A percentile compares a stretch with the other conserved stretches of the same genome.
Conservation (phyloP, 495 filamentous ascomycete species). For the Hypoxylon lienhwacheense region DNA sequence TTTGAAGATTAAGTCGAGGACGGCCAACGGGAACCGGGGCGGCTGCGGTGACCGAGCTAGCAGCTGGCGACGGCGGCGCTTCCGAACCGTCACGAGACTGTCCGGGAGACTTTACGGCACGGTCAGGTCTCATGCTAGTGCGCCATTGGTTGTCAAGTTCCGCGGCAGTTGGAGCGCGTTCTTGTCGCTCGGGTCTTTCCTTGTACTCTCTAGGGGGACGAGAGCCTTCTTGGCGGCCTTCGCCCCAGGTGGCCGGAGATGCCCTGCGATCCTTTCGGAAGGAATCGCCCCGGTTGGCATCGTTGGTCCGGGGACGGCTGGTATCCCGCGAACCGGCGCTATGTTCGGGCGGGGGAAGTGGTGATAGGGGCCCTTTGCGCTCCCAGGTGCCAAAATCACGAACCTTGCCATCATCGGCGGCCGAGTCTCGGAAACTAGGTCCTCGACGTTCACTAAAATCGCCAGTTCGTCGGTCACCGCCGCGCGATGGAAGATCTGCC, state of each 20-base stretch:
- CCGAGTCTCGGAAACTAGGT: slow-evolving; percentile 40
- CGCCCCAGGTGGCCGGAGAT: slow-evolving; percentile 82
- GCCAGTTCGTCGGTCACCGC: slow-evolving; percentile 49
- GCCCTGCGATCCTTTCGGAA: slow-evolving; percentile 61
- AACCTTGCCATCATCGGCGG: slow-evolving; percentile 72
- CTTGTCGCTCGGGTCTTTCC: slow-evolving; percentile 72
- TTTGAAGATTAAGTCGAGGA: slow-evolving; percentile 79
- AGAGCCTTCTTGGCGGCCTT: slow-evolving; percentile 78
- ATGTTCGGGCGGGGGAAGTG: slow-evolving; percentile 59
- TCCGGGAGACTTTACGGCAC: slow-evolving; percentile 48
- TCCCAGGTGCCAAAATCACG: slow-evolving; percentile 94
- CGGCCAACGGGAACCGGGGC: slow-evolving; percentile 60
- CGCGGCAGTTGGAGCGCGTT: slow-evolving; percentile 77
- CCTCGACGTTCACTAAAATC: slow-evolving; percentile 49
- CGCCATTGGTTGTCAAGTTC: slow-evolving; percentile 89
- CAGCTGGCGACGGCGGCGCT: slow-evolving; percentile 67
- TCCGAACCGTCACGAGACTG: slow-evolving; percentile 61
- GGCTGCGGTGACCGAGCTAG: slow-evolving; percentile 47
- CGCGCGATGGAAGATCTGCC: slow-evolving; percentile 65
- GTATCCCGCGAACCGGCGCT: slow-evolving; percentile 61
- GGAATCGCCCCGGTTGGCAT: slow-evolving; percentile 54
- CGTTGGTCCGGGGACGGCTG: slow-evolving; percentile 67
- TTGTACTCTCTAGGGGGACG: slow-evolving; percentile 79
- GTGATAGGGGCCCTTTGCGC: slow-evolving; percentile 87
- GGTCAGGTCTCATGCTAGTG: slow-evolving; percentile 76